Percentiles rank a stretch among this genome's conserved stretches.
Conservation (phyloP, 495 filamentous ascomycete genomes). For the Trichodelitschia bisporula region DNA sequence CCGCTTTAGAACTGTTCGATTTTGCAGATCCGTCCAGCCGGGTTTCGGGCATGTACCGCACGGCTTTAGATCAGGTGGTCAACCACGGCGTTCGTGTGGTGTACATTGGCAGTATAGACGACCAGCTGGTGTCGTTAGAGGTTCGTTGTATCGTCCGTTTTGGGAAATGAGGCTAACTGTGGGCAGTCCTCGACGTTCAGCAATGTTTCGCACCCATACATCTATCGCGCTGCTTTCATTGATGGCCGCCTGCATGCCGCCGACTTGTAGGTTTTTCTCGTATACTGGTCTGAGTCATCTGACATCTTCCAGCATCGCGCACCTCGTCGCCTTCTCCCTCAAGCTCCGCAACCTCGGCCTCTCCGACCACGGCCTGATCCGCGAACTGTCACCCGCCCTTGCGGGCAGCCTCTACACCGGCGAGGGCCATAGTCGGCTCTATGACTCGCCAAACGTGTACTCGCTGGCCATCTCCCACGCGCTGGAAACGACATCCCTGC, state of each 20-base stretch:
- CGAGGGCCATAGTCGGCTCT: constrained; percentile 81
- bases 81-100: constrained; percentile 59
- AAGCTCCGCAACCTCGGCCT: constrained; percentile 85
- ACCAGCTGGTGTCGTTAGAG: constrained; percentile 84
- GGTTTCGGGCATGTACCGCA: constrained; percentile 60
- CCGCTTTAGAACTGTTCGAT: constrained; percentile 78
- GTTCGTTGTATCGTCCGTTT: constrained; percentile 17
- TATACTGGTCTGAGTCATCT: neutral
- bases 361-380: constrained; percentile 75
- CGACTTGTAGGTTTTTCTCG: constrained; percentile 28
- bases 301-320: constrained; percentile 27
- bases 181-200: constrained; percentile 60
- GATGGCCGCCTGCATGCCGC: constrained; percentile 82
- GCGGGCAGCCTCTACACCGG: constrained; percentile 80
- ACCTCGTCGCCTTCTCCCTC: constrained; percentile 76
- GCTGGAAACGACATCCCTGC: constrained; percentile 44
- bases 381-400: constrained; percentile 68
- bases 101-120: constrained; percentile 81
- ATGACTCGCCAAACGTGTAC: constrained; percentile 79
- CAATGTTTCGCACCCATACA: constrained; percentile 65
- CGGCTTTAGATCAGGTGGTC: constrained; percentile 44
- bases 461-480: constrained; percentile 65
- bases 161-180: neutral
- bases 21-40: constrained; percentile 57
- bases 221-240: constrained; percentile 82